Evolutionary conservation across 169 alveolate species (phyloP).

Genomic region (Babesia sp.): DNA sequence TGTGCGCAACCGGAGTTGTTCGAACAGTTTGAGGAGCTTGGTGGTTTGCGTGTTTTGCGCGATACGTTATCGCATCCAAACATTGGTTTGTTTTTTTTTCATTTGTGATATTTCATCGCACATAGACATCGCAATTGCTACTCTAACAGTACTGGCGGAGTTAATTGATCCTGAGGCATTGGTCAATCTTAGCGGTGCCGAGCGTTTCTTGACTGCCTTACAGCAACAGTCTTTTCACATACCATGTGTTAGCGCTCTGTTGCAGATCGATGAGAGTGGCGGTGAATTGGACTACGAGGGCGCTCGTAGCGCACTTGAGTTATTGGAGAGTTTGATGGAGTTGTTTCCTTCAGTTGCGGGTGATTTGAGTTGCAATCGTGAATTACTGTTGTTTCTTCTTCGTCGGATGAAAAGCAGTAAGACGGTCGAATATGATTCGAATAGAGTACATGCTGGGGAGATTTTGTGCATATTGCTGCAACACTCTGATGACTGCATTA

Average conservation of each 20-base stretch:
- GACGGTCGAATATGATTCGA: conserved; percentile 63
- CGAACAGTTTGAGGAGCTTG: conserved; percentile 35
- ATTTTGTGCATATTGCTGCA: conserved; percentile 73
- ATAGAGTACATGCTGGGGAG: conserved; percentile 73
- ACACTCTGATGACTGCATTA: conserved; percentile 61
- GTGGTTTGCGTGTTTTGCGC: conserved; percentile 57
- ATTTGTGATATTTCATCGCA: neutral
- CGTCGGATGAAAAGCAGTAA: conserved; percentile 54
- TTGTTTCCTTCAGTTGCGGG: conserved; percentile 7
- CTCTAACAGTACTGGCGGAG: conserved; percentile 65
- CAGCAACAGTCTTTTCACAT: conserved; percentile 16
- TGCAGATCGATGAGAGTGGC: conserved; percentile 66
- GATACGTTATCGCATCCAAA: conserved; percentile 65
- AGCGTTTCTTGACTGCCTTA: conserved; percentile 44
- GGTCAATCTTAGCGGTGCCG: conserved; percentile 37
- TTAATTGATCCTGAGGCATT: conserved; percentile 73
- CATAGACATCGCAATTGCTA: conserved; percentile 68
- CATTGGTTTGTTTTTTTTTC: conserved; percentile 39
- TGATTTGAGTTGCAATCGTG: conserved; percentile 24
- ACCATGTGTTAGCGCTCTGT: conserved; percentile 9
- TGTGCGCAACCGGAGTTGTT: conserved; percentile 68
- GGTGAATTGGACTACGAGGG: conserved; percentile 72
- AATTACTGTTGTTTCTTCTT: conserved; percentile 24
- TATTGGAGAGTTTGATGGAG: conserved; percentile 69
- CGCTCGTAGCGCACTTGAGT: conserved; percentile 60